These are phyloP conservation scores for Nannizziopsis barbatae DNA, from an alignment of 2,329 filamentous ascomycete genomes.

Conservation along the genomic window DNA sequence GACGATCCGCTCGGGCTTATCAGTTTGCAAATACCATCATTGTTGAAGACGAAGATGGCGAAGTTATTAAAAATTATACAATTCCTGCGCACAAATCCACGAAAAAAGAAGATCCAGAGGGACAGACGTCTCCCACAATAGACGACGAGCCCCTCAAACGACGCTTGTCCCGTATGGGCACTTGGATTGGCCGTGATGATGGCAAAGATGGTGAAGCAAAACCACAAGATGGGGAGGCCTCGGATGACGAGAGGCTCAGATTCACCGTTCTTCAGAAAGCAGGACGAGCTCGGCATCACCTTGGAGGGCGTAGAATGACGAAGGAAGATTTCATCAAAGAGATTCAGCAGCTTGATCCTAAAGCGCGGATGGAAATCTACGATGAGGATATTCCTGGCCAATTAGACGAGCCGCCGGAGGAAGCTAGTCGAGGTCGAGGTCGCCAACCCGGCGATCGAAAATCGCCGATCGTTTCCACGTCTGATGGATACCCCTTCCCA, in stretches of 20 bases:
- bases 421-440: not conserved
- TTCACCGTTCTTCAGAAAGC: conserved; percentile 47
- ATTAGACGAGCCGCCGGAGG: conserved; percentile 21
- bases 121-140: conserved; percentile 23
- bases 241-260: conserved; percentile 40
- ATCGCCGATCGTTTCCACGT: not conserved
- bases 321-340: conserved; percentile 55
- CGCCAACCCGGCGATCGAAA: not conserved
- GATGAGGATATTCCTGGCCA: conserved; percentile 32
- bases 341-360: conserved; percentile 50
- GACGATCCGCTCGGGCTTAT: conserved; percentile 53
- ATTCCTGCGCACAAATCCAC: conserved; percentile 38
- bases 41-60: conserved; percentile 57
- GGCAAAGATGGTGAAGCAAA: conserved; percentile 25
- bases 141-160: conserved; percentile 34
- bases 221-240: conserved; percentile 25
- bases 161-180: conserved; percentile 49
- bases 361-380: conserved; percentile 41
- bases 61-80: conserved; percentile 58
- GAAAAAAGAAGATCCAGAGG: conserved; percentile 20
- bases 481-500: not conserved
- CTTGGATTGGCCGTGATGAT: conserved; percentile 43
- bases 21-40: conserved; percentile 62
- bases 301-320: conserved; percentile 50
- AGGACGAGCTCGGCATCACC: conserved; percentile 25